Evolutionary conservation across 176 grass and related monocot species (phyloP).

Genomic region (Lolium rigidum): DNA sequence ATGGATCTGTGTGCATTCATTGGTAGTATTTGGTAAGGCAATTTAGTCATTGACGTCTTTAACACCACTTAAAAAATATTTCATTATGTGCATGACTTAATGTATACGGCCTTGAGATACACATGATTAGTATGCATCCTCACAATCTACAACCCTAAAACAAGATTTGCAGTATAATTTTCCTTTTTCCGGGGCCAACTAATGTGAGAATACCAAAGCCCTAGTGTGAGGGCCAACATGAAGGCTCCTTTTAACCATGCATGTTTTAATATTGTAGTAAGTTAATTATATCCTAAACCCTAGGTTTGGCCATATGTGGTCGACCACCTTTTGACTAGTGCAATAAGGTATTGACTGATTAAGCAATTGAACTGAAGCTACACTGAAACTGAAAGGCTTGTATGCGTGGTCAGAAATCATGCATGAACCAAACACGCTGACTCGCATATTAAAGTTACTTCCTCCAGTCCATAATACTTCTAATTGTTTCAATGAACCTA

Average conservation of each 20-base stretch:
- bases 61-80: too few relatives aligned
- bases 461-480: too few relatives aligned
- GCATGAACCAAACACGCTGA: slow-evolving; percentile 1
- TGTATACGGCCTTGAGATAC: too few relatives aligned
- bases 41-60: too few relatives aligned
- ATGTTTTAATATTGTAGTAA: neutral
- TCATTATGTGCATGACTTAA: too few relatives aligned
- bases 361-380: slow-evolving; percentile 8
- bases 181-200: neutral
- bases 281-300: too few relatives aligned
- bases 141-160: too few relatives aligned
- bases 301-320: neutral
- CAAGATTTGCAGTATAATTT: too few relatives aligned
- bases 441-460: neutral
- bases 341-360: slow-evolving; percentile 11
- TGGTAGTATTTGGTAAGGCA: too few relatives aligned
- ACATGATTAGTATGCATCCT: too few relatives aligned
- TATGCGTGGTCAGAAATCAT: slow-evolving; percentile 19
- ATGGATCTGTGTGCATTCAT: too few relatives aligned
- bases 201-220: neutral
- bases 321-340: slow-evolving; percentile 41
- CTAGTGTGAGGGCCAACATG: neutral
- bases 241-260: neutral
- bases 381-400: neutral
- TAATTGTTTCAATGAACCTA: too few relatives aligned